Base-by-base conservation (phyloP, 2,329 filamentous ascomycete species). In the Phialocephala sp. region DNA sequence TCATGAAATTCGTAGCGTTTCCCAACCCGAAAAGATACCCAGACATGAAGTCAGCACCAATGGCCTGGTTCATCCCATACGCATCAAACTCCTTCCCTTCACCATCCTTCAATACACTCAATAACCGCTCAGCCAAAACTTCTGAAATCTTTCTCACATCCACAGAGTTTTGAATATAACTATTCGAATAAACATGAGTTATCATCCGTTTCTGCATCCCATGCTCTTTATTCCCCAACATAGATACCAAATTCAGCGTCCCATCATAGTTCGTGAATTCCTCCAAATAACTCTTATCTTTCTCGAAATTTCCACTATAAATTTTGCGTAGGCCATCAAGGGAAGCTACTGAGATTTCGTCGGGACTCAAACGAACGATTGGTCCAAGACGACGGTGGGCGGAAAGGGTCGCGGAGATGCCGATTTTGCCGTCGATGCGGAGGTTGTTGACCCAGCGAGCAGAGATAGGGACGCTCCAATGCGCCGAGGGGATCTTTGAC, bases 101-200 rank as follows among this genome's bases (percentile, higher is more conserved):
- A 5, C 75, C 75, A 32, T 76, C 66, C 55, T 75, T 62, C 60
- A 87, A 66, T 62, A 83, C 70, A 2, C 89, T 89, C 1, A 91
- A 76, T 8, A 93, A 79, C 2, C 88, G 83, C 0, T 82, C 78
- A 5, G 93, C 71, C 35, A 93, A 82, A 0, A 75, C 76, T 4
- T 80, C 77, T 1, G 85, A 83, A 69, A 91, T 87, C 0, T 80
- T 79, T 0, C 80, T 79, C 32, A 91, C 78, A 2, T 87, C 80
- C 0, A 81, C 76, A 0, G 89, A 91, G 0, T 81, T 79, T 61
- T 87, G 85, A 59, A 95, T 78, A 56, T 83, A 87, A 0, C 90
- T 91, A 73, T 94, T 95, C 68, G 90, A 92, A 79, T 94, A 95
- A 59, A 93, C 84, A 71, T 92, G 89, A 61, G 89, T 89, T 45